Evolutionary conservation across 805 yeast genomes (phyloP).

Genomic region (Ogataea parapolymorpha): DNA sequence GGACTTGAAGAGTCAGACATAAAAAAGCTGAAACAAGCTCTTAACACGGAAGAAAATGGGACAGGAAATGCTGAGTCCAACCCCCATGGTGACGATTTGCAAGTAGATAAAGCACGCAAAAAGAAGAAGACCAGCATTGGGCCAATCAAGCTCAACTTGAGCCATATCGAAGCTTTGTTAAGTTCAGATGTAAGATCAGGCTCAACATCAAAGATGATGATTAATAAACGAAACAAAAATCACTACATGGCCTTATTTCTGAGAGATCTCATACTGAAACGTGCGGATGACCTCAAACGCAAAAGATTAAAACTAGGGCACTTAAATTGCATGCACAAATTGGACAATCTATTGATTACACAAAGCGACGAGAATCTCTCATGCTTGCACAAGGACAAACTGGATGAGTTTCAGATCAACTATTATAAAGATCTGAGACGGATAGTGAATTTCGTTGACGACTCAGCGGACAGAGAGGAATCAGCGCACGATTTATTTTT

Average conservation of each 20-base stretch:
- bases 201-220: slow-evolving; percentile 24
- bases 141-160: slow-evolving; percentile 20
- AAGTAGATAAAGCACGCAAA: slow-evolving; percentile 16
- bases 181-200: slow-evolving; percentile 26
- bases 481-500: slow-evolving; percentile 6
- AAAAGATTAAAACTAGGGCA: slow-evolving; percentile 26
- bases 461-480: slow-evolving; percentile 8
- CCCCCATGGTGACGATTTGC: not conserved
- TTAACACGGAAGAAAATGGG: not conserved
- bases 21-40: not conserved
- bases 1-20: slow-evolving; percentile 2
- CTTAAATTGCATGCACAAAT: slow-evolving; percentile 19
- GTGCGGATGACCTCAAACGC: slow-evolving; percentile 17
- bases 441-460: slow-evolving; percentile 11
- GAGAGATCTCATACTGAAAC: slow-evolving; percentile 23
- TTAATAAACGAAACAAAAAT: slow-evolving; percentile 25
- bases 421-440: slow-evolving; percentile 18
- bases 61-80: not conserved
- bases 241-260: slow-evolving; percentile 27
- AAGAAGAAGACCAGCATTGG: slow-evolving; percentile 10
- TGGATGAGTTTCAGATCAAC: slow-evolving; percentile 22
- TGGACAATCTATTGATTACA: slow-evolving; percentile 11
- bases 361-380: slow-evolving; percentile 8
- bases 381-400: not conserved
- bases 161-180: slow-evolving; percentile 20